Conservation (phyloP, 352 stramenopile species). For the Globisporangium cystogenes region DNA sequence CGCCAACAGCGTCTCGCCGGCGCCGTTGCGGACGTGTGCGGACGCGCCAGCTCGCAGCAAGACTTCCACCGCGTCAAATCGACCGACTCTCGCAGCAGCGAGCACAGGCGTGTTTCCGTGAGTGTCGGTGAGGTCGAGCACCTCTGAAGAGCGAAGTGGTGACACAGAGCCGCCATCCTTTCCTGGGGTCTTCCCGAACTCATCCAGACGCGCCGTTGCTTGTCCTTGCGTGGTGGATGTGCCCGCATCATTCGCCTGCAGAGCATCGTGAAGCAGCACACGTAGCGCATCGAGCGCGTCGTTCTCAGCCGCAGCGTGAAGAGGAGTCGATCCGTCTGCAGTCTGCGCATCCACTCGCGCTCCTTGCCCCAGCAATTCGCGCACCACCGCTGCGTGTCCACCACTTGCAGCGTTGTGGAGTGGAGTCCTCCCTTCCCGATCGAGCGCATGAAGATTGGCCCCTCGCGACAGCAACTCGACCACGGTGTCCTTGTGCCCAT, state of each 20-base stretch:
- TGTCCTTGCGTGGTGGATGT: background rate
- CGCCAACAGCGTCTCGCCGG: background rate
- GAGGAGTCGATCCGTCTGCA: constrained; percentile 26
- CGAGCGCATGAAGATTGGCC: no score
- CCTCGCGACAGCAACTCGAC: no score
- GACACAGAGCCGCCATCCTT: no score
- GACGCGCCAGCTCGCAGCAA: background rate
- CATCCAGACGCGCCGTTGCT: no score
- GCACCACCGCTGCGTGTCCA: no score
- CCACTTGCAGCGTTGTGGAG: no score
- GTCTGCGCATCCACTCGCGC: constrained; percentile 35
- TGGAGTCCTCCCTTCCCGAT: no score
- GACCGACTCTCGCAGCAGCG: background rate
- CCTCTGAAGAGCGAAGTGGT: no score
- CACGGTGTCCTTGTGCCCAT: background rate
- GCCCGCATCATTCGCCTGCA: no score
- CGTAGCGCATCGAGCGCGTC: constrained; percentile 2
- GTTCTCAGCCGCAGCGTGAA: constrained; percentile 36
- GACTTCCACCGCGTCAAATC: background rate
- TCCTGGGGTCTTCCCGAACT: no score
- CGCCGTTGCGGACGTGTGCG: background rate
- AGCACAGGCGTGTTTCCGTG: background rate
- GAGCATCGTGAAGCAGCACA: background rate
- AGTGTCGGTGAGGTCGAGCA: background rate
- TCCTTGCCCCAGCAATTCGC: constrained; percentile 20